These are phyloP conservation scores for Pinus taeda DNA, from an alignment of 75 land plant genomes.

Conservation along the genomic window DNA sequence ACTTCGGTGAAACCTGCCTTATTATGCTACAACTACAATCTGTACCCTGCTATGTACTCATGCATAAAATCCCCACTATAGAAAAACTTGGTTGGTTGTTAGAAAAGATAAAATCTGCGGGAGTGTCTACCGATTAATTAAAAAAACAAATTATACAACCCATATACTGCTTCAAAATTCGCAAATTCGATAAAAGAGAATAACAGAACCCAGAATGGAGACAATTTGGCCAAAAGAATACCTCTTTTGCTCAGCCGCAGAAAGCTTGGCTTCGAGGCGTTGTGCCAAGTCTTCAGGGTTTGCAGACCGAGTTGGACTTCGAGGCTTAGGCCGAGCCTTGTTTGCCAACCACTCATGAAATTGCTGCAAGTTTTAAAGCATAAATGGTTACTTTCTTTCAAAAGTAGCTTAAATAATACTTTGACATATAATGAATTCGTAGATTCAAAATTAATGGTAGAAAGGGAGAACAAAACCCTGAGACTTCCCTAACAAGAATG, in stretches of 20 bases:
- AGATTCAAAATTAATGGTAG: not conserved
- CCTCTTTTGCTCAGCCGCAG: slow-evolving; percentile 96
- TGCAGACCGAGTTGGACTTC: slow-evolving; percentile 47
- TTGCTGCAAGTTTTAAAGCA: slow-evolving; percentile 49
- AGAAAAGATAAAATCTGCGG: not conserved
- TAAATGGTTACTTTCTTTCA: too few relatives aligned
- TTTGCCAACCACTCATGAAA: slow-evolving; percentile 91
- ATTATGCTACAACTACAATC: too few relatives aligned
- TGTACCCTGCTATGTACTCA: too few relatives aligned
- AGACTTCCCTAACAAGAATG: not conserved
- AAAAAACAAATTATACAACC: not conserved
- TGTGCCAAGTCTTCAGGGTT: slow-evolving; percentile 68
- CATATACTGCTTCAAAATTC: not conserved
- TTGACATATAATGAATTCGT: too few relatives aligned
- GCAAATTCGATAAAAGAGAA: not conserved
- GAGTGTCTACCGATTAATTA: not conserved
- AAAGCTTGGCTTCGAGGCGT: slow-evolving; percentile 86
- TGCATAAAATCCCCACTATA: too few relatives aligned
- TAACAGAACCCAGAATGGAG: not conserved
- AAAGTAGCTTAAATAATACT: too few relatives aligned
- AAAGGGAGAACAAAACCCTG: not conserved
- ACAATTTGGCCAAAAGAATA: slow-evolving; percentile 7
- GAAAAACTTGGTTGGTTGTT: too few relatives aligned
- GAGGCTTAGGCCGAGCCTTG: slow-evolving; percentile 80
- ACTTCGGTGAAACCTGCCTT: too few relatives aligned